Conservation (phyloP, 257 asterid species). For the Apocynum venetum region DNA sequence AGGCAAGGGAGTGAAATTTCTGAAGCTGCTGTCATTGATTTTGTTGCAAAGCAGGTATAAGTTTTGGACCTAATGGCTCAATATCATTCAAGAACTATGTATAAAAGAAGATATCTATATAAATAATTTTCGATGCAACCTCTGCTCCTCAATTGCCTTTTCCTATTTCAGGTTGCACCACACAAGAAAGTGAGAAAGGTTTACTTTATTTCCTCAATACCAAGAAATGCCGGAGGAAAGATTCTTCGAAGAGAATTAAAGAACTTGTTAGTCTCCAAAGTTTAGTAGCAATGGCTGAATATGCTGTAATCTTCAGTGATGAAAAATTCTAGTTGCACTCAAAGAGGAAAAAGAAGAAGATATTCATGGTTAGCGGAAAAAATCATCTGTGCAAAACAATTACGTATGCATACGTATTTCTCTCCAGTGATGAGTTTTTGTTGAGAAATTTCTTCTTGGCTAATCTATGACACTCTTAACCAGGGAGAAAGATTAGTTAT, state of each 20-base stretch:
- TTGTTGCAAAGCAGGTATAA: constrained; percentile 62
- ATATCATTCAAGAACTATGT: not conserved
- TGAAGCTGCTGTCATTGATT: constrained; percentile 44
- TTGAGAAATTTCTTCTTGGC: too few species aligned
- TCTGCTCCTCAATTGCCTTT: not conserved
- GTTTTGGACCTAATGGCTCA: not conserved
- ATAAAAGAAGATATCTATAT: too few species aligned
- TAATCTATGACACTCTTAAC: too few species aligned
- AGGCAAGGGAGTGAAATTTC: constrained; percentile 47
- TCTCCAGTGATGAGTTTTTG: too few species aligned
- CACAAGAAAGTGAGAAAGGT: constrained; percentile 81
- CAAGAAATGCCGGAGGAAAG: constrained; percentile 65
- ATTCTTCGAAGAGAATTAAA: constrained; percentile 54
- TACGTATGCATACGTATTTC: too few species aligned
- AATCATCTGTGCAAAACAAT: too few species aligned
- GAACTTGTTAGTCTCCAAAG: constrained; percentile 43
- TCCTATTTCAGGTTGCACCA: constrained; percentile 60
- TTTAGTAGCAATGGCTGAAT: constrained; percentile 24
- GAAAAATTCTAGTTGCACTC: not conserved
- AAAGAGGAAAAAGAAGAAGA: not conserved
- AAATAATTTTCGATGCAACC: too few species aligned
- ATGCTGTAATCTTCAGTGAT: not conserved
- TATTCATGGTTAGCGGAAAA: not conserved
- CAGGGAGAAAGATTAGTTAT: too few species aligned
- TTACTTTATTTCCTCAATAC: constrained; percentile 41